Percentiles rank a stretch among this genome's conserved stretches.
These are phyloP conservation scores for Tetrapisispora fleetii DNA, from an alignment of 805 yeast species.

Conservation along the genomic window DNA sequence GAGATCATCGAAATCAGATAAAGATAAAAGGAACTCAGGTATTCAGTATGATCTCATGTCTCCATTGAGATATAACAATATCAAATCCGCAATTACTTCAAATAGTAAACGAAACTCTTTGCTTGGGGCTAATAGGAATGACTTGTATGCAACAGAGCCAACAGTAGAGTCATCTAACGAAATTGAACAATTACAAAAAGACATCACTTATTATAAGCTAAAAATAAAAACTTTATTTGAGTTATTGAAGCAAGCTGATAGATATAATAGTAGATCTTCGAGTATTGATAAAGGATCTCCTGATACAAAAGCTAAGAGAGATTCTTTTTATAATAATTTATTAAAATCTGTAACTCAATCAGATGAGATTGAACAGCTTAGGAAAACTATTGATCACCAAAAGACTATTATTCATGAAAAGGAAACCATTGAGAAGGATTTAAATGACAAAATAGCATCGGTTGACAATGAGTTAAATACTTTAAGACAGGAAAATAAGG, in stretches of 20 bases:
- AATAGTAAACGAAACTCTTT: slow-evolving; percentile 9
- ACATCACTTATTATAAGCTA: slow-evolving; percentile 34
- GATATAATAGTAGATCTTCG: background rate
- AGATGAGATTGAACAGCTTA: slow-evolving; percentile 15
- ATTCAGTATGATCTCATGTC: slow-evolving; percentile 14
- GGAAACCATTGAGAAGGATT: slow-evolving; percentile 2
- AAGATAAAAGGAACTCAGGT: background rate
- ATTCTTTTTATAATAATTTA: slow-evolving; percentile 16
- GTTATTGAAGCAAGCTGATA: slow-evolving; percentile 17
- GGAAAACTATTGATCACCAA: slow-evolving; percentile 4
- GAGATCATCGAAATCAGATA: slow-evolving; percentile 13
- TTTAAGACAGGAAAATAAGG: slow-evolving; percentile 18
- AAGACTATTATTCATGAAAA: slow-evolving; percentile 4
- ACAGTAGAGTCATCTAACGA: slow-evolving; percentile 15
- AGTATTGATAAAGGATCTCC: slow-evolving; percentile 2
- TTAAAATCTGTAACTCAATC: slow-evolving; percentile 13
- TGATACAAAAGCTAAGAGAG: slow-evolving; percentile 7
- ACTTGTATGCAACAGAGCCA: slow-evolving; percentile 7
- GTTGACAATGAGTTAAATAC: slow-evolving; percentile 21
- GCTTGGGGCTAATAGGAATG: slow-evolving; percentile 11
- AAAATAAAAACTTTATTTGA: slow-evolving; percentile 29
- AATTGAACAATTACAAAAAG: slow-evolving; percentile 31
- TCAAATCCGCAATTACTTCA: slow-evolving; percentile 9
- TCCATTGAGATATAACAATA: slow-evolving; percentile 7
- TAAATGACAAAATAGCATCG: slow-evolving; percentile 18